Conservation (phyloP, 306 rosid species). For the Dalbergia cochinchinensis region DNA sequence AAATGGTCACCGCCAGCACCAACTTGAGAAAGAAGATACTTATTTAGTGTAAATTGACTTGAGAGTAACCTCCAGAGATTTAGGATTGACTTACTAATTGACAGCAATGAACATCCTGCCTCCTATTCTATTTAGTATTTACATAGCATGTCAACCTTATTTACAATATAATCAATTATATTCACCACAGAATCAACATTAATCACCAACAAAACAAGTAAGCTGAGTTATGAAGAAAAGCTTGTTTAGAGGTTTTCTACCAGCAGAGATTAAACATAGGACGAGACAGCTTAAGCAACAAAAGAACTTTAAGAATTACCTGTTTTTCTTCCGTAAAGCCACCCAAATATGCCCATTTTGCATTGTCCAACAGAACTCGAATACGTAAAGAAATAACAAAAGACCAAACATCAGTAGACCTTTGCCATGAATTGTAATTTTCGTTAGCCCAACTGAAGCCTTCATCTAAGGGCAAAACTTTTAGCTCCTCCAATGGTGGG, state of each 20-base stretch:
- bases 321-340: conserved; percentile 88
- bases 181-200: too few species aligned
- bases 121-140: too few species aligned
- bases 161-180: too few species aligned
- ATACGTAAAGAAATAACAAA: conserved; percentile 81
- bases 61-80: too few species aligned
- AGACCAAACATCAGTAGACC: conserved; percentile 93
- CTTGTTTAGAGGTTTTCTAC: background rate
- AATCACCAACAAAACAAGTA: background rate
- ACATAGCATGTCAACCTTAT: too few species aligned
- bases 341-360: conserved; percentile 89
- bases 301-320: conserved; percentile 54
- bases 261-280: background rate
- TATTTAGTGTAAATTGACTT: too few species aligned
- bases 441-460: conserved; percentile 95
- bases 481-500: conserved; percentile 78
- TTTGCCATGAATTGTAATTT: conserved; percentile 83
- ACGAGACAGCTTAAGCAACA: conserved; percentile 7
- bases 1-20: too few species aligned
- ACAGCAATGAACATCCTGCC: too few species aligned
- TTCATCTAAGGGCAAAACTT: conserved; percentile 89
- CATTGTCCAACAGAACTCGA: conserved; percentile 79
- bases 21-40: too few species aligned
- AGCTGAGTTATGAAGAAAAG: background rate
- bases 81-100: too few species aligned